Evolutionary conservation across 306 rosid species (phyloP).

Genomic region (Trichosanthes cucumerina): DNA sequence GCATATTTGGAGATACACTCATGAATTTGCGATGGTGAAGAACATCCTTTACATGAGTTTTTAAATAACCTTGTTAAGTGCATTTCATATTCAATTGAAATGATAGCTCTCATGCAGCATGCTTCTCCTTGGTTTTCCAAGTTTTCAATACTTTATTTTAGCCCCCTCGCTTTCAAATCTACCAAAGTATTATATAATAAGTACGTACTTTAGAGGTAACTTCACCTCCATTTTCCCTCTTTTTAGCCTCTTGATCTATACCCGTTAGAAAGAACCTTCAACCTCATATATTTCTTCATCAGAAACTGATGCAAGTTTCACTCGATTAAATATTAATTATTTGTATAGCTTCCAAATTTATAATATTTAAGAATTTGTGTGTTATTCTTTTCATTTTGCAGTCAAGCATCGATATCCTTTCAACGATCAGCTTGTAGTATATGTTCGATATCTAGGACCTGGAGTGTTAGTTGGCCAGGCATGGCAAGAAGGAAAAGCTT

Average conservation of each 20-base stretch:
- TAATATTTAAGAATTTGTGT: background rate
- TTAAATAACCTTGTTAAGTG: background rate
- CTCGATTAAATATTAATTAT: background rate
- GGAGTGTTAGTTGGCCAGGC: slow-evolving; percentile 77
- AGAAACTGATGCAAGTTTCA: background rate
- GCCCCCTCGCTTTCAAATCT: background rate
- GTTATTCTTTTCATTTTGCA: slow-evolving; percentile 22
- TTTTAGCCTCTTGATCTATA: background rate
- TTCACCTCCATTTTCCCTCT: background rate
- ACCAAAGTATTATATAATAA: background rate
- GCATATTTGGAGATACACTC: background rate
- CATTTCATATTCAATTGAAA: background rate
- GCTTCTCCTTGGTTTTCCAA: background rate
- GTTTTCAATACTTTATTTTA: background rate
- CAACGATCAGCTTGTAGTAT: slow-evolving; percentile 61
- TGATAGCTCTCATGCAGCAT: background rate
- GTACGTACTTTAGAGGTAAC: background rate
- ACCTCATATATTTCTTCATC: background rate
- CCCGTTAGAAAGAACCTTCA: background rate
- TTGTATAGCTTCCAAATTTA: background rate
- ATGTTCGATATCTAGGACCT: slow-evolving; percentile 58
- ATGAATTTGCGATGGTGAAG: background rate
- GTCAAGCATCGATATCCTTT: slow-evolving; percentile 71
- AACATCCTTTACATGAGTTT: background rate
- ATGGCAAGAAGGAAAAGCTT: slow-evolving; percentile 83